Base-by-base conservation (phyloP, 345 rosid species). In the Moricandia moricandioides region DNA sequence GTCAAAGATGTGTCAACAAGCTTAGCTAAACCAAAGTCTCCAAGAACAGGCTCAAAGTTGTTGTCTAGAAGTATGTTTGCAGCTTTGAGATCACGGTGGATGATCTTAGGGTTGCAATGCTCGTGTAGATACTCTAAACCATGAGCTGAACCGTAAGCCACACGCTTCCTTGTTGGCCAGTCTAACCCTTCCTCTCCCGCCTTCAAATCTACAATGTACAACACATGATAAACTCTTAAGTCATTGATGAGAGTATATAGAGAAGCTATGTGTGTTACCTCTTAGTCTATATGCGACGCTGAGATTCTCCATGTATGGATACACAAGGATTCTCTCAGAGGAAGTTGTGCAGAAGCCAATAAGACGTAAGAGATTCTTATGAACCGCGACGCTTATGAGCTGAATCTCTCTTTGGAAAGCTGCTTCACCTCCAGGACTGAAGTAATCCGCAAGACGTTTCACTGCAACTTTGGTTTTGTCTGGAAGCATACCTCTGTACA, bases 21-120 rank as follows among this genome's bases (percentile, higher is more conserved):
- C 84, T 82, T 91, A 16, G 92, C 91, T 52, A 93, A 67, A 65
- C 98, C 97, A 8, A 91, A 91, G 75, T 91, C 98, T 67, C 97
- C 88, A 51, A 93, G 90, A 81, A 93, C 92, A 24, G 97, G 85
- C 77, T 93, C 97, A 18, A 93, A 89, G 35, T 84, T 70, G 9
- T 93, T 91, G 59, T 93, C 89, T 67, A 93, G 65, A 8, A 93
- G 87, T 65, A 93, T 91, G 67, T 91, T 93, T 58, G 98, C 96
- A 33, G 98, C 97, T 77, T 93, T 93, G 59, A 91, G 62, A 82
- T 93, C 97, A 0, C 96, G 91, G 61, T 93, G 98, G 81, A 93
- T 89, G 72, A 93, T 91, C 86, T 84, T 93, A 9, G 94, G 97
- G 72, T 83, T 87, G 72, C 97, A 91, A 26, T 87, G 90, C 68